Conservation (phyloP, 371 early-diverging fungal species). For the Syncephalastrum sp. region DNA sequence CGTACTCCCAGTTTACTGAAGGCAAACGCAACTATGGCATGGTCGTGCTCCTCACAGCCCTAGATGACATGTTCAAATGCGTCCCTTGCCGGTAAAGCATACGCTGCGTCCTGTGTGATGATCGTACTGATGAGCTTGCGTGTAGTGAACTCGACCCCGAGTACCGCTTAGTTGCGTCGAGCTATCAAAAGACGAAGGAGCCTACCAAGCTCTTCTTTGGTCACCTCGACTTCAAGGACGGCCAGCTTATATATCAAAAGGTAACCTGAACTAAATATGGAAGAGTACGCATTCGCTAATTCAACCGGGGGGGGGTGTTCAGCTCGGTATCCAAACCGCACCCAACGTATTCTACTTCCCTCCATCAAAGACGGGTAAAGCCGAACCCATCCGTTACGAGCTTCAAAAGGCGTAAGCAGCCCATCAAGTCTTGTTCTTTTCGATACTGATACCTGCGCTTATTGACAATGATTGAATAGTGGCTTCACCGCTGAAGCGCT, state of each 20-base stretch:
- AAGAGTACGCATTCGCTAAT: no score
- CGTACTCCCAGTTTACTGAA: slow-evolving; percentile 64
- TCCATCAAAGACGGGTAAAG: slow-evolving; percentile 60
- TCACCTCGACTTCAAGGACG: slow-evolving; percentile 70
- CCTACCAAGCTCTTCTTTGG: slow-evolving; percentile 66
- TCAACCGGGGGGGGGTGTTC: no score
- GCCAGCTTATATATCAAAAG: slow-evolving; percentile 72
- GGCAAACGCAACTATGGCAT: slow-evolving; percentile 78
- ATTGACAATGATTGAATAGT: slow-evolving; percentile 23
- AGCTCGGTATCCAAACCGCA: slow-evolving; percentile 63
- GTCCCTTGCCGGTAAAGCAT: slow-evolving; percentile 68
- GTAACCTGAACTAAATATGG: slow-evolving; percentile 26
- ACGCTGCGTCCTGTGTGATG: neutral
- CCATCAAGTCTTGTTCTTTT: neutral
- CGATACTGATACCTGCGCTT: neutral
- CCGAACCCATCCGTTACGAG: slow-evolving; percentile 45
- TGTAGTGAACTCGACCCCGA: slow-evolving; percentile 76
- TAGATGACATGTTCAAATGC: slow-evolving; percentile 68
- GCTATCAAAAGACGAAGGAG: slow-evolving; percentile 51
- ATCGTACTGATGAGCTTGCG: neutral
- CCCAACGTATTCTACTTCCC: slow-evolving; percentile 77
- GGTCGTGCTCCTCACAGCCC: slow-evolving; percentile 74
- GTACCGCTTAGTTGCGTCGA: slow-evolving; percentile 61
- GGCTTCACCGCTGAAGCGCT: slow-evolving; percentile 71
- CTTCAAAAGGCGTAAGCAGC: slow-evolving; percentile 27